A percentile compares a stretch with the other conserved stretches of the same genome.
phyloP scores from a whole-genome alignment of 768 basidiomycete genomes.

The Ramaria rubella region DNA sequence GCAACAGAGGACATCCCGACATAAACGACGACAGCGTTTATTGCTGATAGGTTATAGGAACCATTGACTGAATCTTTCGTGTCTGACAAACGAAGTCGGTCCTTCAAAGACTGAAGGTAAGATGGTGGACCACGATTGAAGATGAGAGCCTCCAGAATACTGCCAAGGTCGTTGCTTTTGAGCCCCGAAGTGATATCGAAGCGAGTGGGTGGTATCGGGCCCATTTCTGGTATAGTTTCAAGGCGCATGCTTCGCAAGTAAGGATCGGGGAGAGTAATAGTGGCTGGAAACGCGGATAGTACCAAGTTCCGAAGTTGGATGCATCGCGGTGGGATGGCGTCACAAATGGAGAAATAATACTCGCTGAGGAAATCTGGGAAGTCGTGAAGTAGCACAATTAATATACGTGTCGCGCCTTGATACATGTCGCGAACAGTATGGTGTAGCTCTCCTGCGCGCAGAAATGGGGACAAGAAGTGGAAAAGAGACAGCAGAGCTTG shows the following conservation, averaged over 20 bases:
- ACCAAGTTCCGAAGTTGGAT: slow-evolving; percentile 96
- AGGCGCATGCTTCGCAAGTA: slow-evolving; percentile 69
- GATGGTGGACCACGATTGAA: slow-evolving; percentile 65
- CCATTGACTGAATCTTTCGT: slow-evolving; percentile 44
- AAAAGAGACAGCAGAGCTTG: slow-evolving; percentile 89
- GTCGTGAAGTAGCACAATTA: slow-evolving; percentile 94
- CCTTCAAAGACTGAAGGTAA: slow-evolving; percentile 73
- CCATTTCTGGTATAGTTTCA: slow-evolving; percentile 82
- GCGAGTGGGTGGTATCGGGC: slow-evolving; percentile 82
- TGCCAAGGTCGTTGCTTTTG: slow-evolving; percentile 72
- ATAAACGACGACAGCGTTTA: slow-evolving; percentile 94
- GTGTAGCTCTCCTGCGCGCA: slow-evolving; percentile 75
- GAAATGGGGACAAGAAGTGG: slow-evolving; percentile 89
- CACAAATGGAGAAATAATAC: slow-evolving; percentile 94
- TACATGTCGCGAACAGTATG: slow-evolving; percentile 81
- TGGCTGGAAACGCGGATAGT: slow-evolving; percentile 87
- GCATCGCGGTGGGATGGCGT: slow-evolving; percentile 87
- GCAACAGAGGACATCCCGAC: slow-evolving; percentile 90
- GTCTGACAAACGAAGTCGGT: slow-evolving; percentile 51
- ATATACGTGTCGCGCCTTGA: slow-evolving; percentile 81
- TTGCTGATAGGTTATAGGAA: slow-evolving; percentile 78
- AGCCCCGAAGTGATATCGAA: slow-evolving; percentile 86
- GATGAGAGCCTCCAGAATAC: slow-evolving; percentile 79
- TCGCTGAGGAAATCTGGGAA: slow-evolving; percentile 98
- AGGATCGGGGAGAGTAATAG: slow-evolving; percentile 77